These are phyloP conservation scores for Picochlorum costavermella DNA, from an alignment of 139 green algal genomes.

Conservation along the genomic window DNA sequence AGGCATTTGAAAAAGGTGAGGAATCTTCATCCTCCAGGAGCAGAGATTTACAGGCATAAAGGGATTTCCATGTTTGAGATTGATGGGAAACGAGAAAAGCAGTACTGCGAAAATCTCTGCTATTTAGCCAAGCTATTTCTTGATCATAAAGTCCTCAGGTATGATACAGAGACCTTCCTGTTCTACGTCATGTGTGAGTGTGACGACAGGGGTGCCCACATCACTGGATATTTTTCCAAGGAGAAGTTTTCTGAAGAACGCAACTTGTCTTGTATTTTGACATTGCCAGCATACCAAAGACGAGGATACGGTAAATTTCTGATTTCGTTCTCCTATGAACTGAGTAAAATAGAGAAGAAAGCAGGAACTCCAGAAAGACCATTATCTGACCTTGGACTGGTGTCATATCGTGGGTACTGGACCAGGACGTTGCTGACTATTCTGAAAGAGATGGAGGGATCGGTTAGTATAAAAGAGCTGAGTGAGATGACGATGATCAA, in stretches of 20 bases:
- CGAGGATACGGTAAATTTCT: conserved; percentile 99
- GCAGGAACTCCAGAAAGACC: conserved; percentile 94
- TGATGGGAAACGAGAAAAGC: conserved; percentile 69
- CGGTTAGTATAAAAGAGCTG: conserved; percentile 89
- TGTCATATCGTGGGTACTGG: conserved; percentile 96
- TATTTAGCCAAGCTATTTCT: conserved; percentile 99
- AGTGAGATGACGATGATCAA: conserved; percentile 89
- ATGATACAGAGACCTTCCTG: conserved; percentile 98
- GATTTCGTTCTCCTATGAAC: conserved; percentile 96
- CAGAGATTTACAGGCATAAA: conserved; percentile 95
- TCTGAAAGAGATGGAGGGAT: conserved; percentile 54
- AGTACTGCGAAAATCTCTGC: conserved; percentile 95
- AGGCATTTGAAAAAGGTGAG: conserved; percentile 85
- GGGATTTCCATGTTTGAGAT: conserved; percentile 87
- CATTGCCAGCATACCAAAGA: conserved; percentile 92
- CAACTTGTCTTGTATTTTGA: conserved; percentile 99
- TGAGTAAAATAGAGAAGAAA: conserved; percentile 95
- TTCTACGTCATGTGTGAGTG: conserved; percentile 99
- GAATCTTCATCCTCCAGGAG: conserved; percentile 86
- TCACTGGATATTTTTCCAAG: conserved; percentile 72
- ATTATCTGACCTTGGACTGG: conserved; percentile 89
- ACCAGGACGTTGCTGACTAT: conserved; percentile 85
- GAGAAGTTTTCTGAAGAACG: conserved; percentile 84
- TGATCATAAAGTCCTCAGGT: conserved; percentile 99
- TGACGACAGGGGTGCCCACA: conserved; percentile 90